Conservation (phyloP, 345 rosid species). For the Stellera chamaejasme region DNA sequence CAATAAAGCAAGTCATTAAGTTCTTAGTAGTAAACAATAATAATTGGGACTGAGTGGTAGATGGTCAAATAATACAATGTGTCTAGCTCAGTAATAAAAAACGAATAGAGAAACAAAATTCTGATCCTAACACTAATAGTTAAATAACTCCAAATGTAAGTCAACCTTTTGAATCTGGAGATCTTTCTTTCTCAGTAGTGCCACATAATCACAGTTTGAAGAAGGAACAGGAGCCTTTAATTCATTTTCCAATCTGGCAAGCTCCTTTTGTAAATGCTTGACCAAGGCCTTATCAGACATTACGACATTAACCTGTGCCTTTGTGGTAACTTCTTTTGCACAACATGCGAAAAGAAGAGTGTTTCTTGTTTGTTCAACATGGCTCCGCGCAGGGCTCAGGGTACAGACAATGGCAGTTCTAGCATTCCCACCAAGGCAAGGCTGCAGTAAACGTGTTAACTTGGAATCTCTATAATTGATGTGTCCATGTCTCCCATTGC, state of each 20-base stretch:
- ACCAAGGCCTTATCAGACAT: conserved; percentile 99
- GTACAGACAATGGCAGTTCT: conserved; percentile 96
- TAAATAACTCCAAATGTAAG: conserved; percentile 11
- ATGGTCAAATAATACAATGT: too few relatives aligned
- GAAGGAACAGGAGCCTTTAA: conserved; percentile 60
- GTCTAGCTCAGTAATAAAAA: too few relatives aligned
- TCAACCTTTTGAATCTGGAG: conserved; percentile 84
- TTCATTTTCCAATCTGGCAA: conserved; percentile 93
- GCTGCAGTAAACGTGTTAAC: conserved; percentile 88
- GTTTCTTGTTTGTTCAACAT: conserved; percentile 97
- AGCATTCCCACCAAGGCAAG: conserved; percentile 96
- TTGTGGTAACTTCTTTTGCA: conserved; percentile 95
- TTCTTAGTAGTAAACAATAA: not conserved
- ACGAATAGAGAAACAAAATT: not conserved
- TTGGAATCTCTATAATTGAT: conserved; percentile 96
- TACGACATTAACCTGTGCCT: conserved; percentile 95
- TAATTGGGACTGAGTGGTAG: too few relatives aligned
- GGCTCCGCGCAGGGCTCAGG: conserved; percentile 92
- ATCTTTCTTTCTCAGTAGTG: conserved; percentile 73
- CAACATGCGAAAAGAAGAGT: conserved; percentile 95
- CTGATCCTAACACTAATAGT: not conserved
- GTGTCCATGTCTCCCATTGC: conserved; percentile 91
- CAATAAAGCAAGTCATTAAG: conserved; percentile 16
- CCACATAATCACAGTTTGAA: conserved; percentile 52
- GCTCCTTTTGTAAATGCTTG: conserved; percentile 83